Base-by-base conservation (phyloP, 805 yeast species). In the Candida yuanshanica region DNA sequence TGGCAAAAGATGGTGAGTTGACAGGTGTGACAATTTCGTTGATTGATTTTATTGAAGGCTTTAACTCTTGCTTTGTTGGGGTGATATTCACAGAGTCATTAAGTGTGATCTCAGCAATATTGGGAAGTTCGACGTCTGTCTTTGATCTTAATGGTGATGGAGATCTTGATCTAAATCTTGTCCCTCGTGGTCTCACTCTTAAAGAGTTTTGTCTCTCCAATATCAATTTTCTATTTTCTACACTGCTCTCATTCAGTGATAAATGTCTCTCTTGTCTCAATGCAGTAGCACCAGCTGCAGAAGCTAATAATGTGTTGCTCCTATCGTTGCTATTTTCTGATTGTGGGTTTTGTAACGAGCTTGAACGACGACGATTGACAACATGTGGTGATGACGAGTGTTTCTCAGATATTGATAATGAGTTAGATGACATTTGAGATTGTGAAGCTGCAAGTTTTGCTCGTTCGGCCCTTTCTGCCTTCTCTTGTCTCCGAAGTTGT, bases 251-350 rank as follows among this genome's bases (percentile, higher is more conserved):
- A 18, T 44, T 43, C 31, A 53, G 14, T 4, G 58, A 53, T 2
- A 55, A 52, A 11, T 44, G 43, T 37, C 60, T 44, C 17, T 42
- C 48, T n/a, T 43, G 46, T 13, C 37, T 45, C 22, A 46, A 32
- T 1, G 49, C 49, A n/a, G 56, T 50, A n/a, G 49, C 57, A 33
- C 52, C 43, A 5, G 55, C 52, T 22, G 60, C 53, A 29, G 58
- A 52, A 4, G 58, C 49, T 13, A 40, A 20, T 11, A 33, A 11
- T 18, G 37, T 29, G 13, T 36, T 37, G 8, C 33, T 43, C 10
- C 14, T 33, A 5, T 29, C 38, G 17, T 11, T 27, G n/a, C 4
- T 17, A 2, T 38, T 23, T 1, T 38, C 20, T 14, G 41, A 31
- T 10, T 20, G 18, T 16, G 33, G 35, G 20, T 44, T 37, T 33